These are phyloP conservation scores for Rhodotorula sp. DNA, from an alignment of 1,284 basidiomycete genomes.

Conservation along the genomic window DNA sequence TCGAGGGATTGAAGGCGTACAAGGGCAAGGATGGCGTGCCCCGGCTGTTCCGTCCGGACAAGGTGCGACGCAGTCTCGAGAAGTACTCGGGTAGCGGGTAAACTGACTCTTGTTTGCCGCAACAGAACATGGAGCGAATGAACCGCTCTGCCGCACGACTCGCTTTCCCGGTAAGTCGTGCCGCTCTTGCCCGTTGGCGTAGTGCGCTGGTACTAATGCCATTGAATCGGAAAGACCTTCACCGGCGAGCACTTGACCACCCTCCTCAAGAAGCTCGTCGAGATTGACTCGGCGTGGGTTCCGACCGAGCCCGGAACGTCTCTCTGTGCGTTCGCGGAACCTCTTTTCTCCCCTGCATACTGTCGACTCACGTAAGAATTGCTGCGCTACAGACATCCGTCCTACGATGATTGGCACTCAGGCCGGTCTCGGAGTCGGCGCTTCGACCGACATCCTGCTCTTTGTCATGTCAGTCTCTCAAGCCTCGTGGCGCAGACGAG, in stretches of 20 bases:
- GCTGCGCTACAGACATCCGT: conserved; percentile 42
- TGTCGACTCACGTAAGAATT: not conserved
- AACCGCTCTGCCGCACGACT: conserved; percentile 62
- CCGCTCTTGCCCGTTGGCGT: not conserved
- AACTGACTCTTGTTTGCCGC: not conserved
- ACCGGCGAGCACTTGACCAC: conserved; percentile 75
- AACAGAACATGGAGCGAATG: conserved; percentile 82
- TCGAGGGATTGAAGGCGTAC: conserved; percentile 98
- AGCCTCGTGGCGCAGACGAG: conserved; percentile 62
- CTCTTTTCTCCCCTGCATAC: too few species aligned
- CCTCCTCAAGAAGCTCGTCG: conserved; percentile 86
- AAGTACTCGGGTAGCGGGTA: too few species aligned
- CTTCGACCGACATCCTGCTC: conserved; percentile 85
- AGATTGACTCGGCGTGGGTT: conserved; percentile 89
- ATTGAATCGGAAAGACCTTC: conserved; percentile 54
- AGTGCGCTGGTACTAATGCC: not conserved
- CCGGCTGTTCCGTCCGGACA: conserved; percentile 91
- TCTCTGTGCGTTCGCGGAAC: conserved; percentile 29
- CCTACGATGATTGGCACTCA: conserved; percentile 91
- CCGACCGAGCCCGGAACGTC: conserved; percentile 86
- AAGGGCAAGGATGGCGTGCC: conserved; percentile 73
- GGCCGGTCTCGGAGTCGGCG: conserved; percentile 80
- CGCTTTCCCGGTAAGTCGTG: conserved; percentile 58
- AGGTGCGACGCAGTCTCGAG: conserved; percentile 47
- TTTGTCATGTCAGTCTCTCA: conserved; percentile 69